Percentiles rank a stretch among this genome's conserved stretches.
phyloP scores from a whole-genome alignment of 805 yeast genomes.

The Ogataea minuta region DNA sequence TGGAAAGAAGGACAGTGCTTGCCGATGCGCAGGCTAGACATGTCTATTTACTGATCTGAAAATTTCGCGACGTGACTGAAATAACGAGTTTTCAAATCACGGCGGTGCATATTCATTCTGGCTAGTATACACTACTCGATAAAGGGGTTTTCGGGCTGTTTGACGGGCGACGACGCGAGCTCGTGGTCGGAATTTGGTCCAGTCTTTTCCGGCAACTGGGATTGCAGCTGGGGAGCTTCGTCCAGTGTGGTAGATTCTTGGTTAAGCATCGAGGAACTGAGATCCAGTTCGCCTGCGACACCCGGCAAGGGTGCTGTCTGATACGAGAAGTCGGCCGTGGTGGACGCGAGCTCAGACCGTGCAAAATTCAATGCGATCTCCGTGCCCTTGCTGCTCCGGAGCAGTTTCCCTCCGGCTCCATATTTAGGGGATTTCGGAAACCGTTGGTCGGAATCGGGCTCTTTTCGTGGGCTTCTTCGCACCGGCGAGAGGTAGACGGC shows the following conservation, averaged over 20 bases:
- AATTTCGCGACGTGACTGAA: constrained; percentile 3
- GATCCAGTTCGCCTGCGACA: constrained; percentile 9
- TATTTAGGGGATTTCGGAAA: constrained; percentile 50
- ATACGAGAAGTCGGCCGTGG: constrained; percentile 25
- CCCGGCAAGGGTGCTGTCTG: constrained; percentile 20
- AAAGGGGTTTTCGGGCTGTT: constrained; percentile 10
- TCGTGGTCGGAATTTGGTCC: neutral
- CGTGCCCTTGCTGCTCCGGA: constrained; percentile 30
- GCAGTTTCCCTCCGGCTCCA: constrained; percentile 37
- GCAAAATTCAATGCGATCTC: constrained; percentile 29
- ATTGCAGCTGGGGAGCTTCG: constrained; percentile 19
- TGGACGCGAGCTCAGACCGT: constrained; percentile 23
- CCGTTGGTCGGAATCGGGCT: constrained; percentile 27
- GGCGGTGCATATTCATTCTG: constrained; percentile 3
- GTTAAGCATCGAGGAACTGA: constrained; percentile 13
- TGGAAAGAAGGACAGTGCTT: too few species aligned
- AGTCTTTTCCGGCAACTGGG: constrained; percentile 11
- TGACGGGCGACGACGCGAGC: constrained; percentile 9
- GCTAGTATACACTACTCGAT: constrained; percentile 12
- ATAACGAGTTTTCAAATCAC: neutral
- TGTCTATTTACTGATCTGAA: constrained; percentile 5
- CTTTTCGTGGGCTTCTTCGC: constrained; percentile 10
- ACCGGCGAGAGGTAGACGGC: constrained; percentile 23
- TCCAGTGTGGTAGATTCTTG: constrained; percentile 23
- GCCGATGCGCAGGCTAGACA: neutral